These are phyloP conservation scores for Sporothrix schenckii DNA, from an alignment of 2,329 filamentous ascomycete species.

Conservation along the genomic window DNA sequence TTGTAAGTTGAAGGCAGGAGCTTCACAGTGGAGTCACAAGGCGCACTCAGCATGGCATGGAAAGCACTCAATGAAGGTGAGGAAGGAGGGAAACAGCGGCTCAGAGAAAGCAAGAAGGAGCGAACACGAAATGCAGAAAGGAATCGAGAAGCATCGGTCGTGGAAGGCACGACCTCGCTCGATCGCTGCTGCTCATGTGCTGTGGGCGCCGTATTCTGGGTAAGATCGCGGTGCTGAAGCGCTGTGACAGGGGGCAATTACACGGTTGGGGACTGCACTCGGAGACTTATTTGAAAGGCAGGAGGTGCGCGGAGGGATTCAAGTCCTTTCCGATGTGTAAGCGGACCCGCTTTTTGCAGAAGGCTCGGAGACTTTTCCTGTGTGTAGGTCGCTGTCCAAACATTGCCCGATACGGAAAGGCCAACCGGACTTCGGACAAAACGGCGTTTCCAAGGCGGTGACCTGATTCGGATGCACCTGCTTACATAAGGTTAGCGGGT, in stretches of 20 bases:
- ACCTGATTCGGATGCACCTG: not conserved
- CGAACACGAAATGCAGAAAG: slow-evolving; percentile 13
- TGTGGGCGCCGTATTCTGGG: slow-evolving; percentile 11
- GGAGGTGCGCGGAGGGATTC: slow-evolving; percentile 13
- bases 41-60: slow-evolving; percentile 5
- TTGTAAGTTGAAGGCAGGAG: slow-evolving; percentile 1
- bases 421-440: slow-evolving; percentile 1
- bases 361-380: slow-evolving; percentile 29
- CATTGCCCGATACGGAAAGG: slow-evolving; percentile 6
- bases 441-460: not conserved
- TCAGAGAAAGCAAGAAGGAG: not conserved
- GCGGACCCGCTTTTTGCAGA: slow-evolving; percentile 19
- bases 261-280: slow-evolving; percentile 1
- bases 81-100: not conserved
- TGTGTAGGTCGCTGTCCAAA: not conserved
- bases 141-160: slow-evolving; percentile 15
- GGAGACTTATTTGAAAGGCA: slow-evolving; percentile 25
- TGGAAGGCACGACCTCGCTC: slow-evolving; percentile 11
- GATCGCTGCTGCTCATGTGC: not conserved
- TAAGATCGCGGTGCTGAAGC: not conserved
- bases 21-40: slow-evolving; percentile 5
- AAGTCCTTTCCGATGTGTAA: slow-evolving; percentile 13
- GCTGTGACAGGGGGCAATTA: slow-evolving; percentile 20
- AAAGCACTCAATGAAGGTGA: slow-evolving; percentile 10
- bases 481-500: not conserved